Evolutionary conservation across 2,329 filamentous ascomycete genomes (phyloP).

Genomic region (Ophiostoma novo-ulmi): DNA sequence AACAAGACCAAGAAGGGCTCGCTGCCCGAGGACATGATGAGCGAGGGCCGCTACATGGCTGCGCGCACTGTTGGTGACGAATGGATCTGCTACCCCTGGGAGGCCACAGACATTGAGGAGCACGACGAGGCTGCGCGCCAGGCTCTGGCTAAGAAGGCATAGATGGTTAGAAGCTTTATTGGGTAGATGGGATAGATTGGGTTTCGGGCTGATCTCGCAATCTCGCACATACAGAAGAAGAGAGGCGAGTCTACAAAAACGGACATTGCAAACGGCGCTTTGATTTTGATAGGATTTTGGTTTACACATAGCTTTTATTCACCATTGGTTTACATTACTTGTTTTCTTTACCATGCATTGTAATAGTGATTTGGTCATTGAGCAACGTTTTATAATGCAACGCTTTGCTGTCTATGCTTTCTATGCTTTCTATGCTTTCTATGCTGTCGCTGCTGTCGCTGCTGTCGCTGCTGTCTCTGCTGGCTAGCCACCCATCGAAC

Average conservation of each 20-base stretch:
- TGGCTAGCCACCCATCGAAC: conserved; percentile 41
- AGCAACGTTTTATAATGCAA: background rate
- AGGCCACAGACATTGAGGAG: conserved; percentile 88
- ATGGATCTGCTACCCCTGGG: conserved; percentile 99
- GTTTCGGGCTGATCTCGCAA: background rate
- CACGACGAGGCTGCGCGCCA: conserved; percentile 67
- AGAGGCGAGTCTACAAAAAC: background rate
- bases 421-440: background rate
- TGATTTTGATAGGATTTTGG: background rate
- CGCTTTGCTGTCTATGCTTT: background rate
- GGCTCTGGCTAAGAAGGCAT: conserved; percentile 30
- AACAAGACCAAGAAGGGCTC: conserved; percentile 91
- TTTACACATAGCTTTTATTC: background rate
- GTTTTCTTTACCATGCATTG: background rate
- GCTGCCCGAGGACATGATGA: conserved; percentile 72
- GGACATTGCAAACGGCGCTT: conserved; percentile 14
- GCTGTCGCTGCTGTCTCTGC: no score
- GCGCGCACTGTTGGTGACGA: conserved; percentile 85
- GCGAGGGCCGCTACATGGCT: conserved; percentile 69
- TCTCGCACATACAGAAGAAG: background rate
- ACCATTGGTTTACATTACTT: background rate
- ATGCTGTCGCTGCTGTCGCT: no score
- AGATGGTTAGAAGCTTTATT: background rate
- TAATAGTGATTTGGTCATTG: background rate
- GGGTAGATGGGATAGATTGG: background rate